phyloP scores from a whole-genome alignment of 2,329 filamentous ascomycete genomes.

The Penicillium sp. region DNA sequence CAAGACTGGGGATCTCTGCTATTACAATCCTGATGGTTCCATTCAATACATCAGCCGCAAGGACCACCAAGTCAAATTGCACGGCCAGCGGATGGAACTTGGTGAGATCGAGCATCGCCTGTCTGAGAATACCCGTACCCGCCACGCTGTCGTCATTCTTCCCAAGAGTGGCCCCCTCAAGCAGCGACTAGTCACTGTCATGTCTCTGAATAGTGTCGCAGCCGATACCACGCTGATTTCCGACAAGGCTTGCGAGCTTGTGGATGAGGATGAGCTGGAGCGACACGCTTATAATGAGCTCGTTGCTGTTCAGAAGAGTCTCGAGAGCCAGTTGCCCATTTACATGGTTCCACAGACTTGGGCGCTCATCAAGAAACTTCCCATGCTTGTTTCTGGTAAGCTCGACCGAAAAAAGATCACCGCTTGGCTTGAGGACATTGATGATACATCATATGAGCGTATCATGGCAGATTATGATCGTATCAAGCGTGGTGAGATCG shows the following conservation, averaged over 20 bases:
- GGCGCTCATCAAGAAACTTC: slow-evolving; percentile 42
- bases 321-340: slow-evolving; percentile 45
- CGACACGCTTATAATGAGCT: slow-evolving; percentile 30
- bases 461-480: slow-evolving; percentile 40
- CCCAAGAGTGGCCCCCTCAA: slow-evolving; percentile 45
- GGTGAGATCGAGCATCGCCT: slow-evolving; percentile 48
- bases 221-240: slow-evolving; percentile 28
- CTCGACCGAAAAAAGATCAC: slow-evolving; percentile 42
- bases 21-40: slow-evolving; percentile 36
- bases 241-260: slow-evolving; percentile 34
- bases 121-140: slow-evolving; percentile 32
- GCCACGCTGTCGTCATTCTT: slow-evolving; percentile 45
- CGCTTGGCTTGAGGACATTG: slow-evolving; percentile 47
- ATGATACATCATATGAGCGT: slow-evolving; percentile 40
- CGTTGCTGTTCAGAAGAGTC: slow-evolving; percentile 37
- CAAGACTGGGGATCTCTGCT: slow-evolving; percentile 34
- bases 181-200: slow-evolving; percentile 47
- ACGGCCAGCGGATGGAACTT: slow-evolving; percentile 65
- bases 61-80: slow-evolving; percentile 65
- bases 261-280: slow-evolving; percentile 25
- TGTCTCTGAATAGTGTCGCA: slow-evolving; percentile 36
- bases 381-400: slow-evolving; percentile 39
- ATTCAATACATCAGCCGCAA: slow-evolving; percentile 55
- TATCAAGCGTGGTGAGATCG: slow-evolving; percentile 26
- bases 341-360: slow-evolving; percentile 48